These are phyloP conservation scores for Mycena vitilis DNA, from an alignment of 768 basidiomycete species.

Conservation along the genomic window DNA sequence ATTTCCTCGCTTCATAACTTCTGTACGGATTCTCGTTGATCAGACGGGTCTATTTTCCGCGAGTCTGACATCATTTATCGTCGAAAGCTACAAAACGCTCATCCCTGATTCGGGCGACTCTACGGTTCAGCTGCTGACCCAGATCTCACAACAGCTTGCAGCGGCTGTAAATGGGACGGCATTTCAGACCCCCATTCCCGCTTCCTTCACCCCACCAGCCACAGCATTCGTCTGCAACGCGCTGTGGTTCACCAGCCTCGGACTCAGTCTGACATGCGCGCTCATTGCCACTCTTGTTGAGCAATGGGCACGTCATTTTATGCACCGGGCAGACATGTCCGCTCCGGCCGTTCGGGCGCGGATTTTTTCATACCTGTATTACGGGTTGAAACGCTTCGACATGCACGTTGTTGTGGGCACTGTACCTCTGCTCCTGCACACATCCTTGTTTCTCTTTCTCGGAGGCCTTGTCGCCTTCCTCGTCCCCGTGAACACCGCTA, in stretches of 20 bases:
- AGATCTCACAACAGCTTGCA: constrained; percentile 19
- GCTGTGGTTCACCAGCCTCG: constrained; percentile 13
- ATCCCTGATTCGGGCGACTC: constrained; percentile 2
- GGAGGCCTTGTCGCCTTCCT: constrained; percentile 31
- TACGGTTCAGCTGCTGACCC: background rate
- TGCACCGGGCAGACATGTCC: constrained; percentile 10
- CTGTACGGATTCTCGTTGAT: too few relatives aligned
- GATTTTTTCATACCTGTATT: constrained; percentile 19
- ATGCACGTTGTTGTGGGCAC: constrained; percentile 16
- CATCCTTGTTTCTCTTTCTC: constrained; percentile 32
- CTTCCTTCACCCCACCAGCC: background rate
- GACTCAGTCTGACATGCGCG: constrained; percentile 6
- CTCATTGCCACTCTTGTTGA: constrained; percentile 4
- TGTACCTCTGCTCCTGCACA: constrained; percentile 34
- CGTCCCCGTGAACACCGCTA: constrained; percentile 2
- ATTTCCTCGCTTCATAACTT: too few relatives aligned
- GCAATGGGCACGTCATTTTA: constrained; percentile 10
- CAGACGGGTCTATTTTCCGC: constrained; percentile 19
- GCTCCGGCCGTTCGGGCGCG: constrained; percentile 16
- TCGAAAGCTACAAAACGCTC: constrained; percentile 13
- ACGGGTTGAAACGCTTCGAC: constrained; percentile 14
- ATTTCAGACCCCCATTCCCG: background rate
- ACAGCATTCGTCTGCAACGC: constrained; percentile 3
- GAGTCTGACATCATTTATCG: constrained; percentile 13
- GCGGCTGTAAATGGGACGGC: constrained; percentile 11